Base-by-base conservation (phyloP, 2,329 filamentous ascomycete species). In the Fusarium sp. region DNA sequence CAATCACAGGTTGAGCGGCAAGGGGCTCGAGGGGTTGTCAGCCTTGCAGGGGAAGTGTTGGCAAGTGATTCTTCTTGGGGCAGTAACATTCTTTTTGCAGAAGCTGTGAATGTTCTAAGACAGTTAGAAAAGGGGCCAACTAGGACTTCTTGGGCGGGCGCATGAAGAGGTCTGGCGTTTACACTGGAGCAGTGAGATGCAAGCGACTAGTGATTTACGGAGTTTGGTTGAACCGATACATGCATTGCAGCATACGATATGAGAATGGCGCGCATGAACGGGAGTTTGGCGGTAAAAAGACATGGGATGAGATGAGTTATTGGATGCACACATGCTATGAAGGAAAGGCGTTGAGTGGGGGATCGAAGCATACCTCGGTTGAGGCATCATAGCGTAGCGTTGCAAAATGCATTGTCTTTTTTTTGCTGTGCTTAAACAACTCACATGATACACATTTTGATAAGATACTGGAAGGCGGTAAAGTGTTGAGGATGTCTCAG, bases 101-200 rank as follows among this genome's bases (percentile, higher is more conserved):
- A 90, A 70, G 85, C 86, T 8, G 79, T 87, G 5, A 78, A 81
- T 3, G 86, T 88, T 52, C 69, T 90, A 68, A 81, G 78, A 69
- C 85, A 82, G 71, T 74, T 90, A 53, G 84, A 87, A 69, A 84
- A 66, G 78, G 81, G 2, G 78, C 74, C 10, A 78, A 78, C 54
- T 76, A 78, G 72, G 81, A 78, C 22, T 71, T 72, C 36, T 67
- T 61, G 42, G 57, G 43, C 28, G 22, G 26, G 26, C 17, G 15
- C 28, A 51, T 60, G 49, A 28, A 64, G 43, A 60, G 48, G 38
- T 18, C n/a, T 46, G 52, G 52, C 24, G 24, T 33, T 40, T 24
- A 50, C 38, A 28, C 43, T 36, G 34, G 20, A n/a, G n/a, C 24
- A 43, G 42, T 34, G 31, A 40, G 39, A 38, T 14, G 50, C 31